Percentiles rank a stretch among this genome's conserved stretches.
Conservation (phyloP, 805 yeast species). For the Yarrowia sp. region DNA sequence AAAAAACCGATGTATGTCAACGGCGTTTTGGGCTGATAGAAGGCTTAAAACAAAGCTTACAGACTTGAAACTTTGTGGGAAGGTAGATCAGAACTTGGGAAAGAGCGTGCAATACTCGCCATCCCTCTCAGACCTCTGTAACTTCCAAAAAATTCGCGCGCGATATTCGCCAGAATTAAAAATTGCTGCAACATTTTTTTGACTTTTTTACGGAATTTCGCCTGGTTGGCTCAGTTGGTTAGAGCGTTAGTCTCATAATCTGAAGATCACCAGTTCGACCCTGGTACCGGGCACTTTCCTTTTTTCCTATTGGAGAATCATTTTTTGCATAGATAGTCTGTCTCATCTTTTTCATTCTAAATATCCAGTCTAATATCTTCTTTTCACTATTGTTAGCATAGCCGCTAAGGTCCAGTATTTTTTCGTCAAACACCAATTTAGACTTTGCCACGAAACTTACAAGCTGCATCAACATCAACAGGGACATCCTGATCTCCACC, state of each 20-base stretch:
- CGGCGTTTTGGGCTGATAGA: too few species aligned
- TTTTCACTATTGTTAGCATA: too few species aligned
- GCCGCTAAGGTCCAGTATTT: too few species aligned
- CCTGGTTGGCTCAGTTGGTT: conserved; percentile 27
- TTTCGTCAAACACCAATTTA: too few species aligned
- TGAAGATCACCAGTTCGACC: conserved; percentile 27
- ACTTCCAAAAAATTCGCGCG: not conserved
- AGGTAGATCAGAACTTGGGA: too few species aligned
- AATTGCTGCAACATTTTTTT: not conserved
- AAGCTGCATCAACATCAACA: not conserved
- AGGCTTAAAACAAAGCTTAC: too few species aligned
- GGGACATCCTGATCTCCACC: not conserved
- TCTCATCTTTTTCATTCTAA: too few species aligned
- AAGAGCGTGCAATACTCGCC: too few species aligned
- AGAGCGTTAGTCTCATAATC: conserved; percentile 27
- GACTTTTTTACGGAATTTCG: not conserved
- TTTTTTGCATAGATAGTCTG: not conserved
- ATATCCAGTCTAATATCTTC: too few species aligned
- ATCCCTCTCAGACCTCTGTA: not conserved
- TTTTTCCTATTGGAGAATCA: not conserved
- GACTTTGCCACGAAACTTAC: not conserved
- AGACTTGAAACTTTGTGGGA: too few species aligned
- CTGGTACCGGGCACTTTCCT: conserved; percentile 26
- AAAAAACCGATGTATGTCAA: too few species aligned
- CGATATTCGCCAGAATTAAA: not conserved